Conservation (phyloP, 352 stramenopile species). For the Phytophthora melonis region DNA sequence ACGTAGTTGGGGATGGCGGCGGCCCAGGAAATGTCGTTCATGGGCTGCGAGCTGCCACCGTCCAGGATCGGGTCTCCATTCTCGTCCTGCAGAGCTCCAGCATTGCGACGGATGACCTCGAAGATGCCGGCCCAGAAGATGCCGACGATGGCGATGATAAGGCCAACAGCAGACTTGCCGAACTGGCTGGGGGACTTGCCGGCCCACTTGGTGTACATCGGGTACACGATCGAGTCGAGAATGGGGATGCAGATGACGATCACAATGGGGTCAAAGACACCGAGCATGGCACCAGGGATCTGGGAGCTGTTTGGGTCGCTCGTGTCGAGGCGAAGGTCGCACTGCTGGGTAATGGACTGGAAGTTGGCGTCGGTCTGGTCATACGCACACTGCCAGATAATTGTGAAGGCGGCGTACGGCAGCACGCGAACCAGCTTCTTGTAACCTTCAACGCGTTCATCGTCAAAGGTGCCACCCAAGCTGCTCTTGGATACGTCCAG, state of each 20-base stretch:
- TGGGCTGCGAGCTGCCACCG: conserved; percentile 49
- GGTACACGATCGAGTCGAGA: conserved; percentile 52
- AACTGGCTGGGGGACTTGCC: conserved; percentile 45
- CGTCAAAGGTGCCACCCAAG: conserved; percentile 47
- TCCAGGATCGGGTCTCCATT: conserved; percentile 52
- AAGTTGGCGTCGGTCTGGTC: conserved; percentile 79
- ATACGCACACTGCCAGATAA: conserved; percentile 71
- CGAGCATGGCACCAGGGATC: conserved; percentile 63
- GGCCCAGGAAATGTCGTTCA: conserved; percentile 71
- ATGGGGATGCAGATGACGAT: conserved; percentile 54
- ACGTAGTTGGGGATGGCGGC: conserved; percentile 65
- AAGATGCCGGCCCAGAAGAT: conserved; percentile 59
- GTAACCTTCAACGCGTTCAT: conserved; percentile 54
- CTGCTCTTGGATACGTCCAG: conserved; percentile 52
- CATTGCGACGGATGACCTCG: conserved; percentile 63
- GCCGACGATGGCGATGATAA: conserved; percentile 39
- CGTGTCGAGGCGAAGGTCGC: conserved; percentile 58
- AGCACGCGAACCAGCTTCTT: conserved; percentile 61
- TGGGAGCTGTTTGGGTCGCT: conserved; percentile 51
- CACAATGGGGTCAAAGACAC: conserved; percentile 55
- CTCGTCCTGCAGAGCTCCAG: conserved; percentile 42
- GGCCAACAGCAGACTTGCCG: conserved; percentile 41
- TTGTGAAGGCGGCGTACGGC: conserved; percentile 62
- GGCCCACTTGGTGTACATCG: conserved; percentile 40
- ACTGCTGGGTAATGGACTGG: conserved; percentile 78